These are phyloP conservation scores for Candida mattraensis DNA, from an alignment of 805 yeast genomes.

Conservation along the genomic window DNA sequence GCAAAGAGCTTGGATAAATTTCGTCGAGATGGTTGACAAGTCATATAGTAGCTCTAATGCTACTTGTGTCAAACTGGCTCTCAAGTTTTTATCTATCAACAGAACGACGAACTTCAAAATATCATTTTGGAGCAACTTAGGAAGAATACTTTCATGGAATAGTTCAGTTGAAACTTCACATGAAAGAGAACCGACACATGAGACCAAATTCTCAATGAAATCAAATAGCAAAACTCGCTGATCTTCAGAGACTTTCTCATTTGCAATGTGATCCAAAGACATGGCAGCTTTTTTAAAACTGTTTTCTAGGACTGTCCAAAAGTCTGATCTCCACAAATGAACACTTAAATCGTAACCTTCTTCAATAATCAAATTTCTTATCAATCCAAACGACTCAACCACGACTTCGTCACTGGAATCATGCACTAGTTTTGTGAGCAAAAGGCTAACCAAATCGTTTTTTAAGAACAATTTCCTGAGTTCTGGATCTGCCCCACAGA, in stretches of 20 bases:
- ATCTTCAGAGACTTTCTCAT: conserved; percentile 23
- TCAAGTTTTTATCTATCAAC: conserved; percentile 37
- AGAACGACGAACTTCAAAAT: conserved; percentile 39
- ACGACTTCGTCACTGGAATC: conserved; percentile 75
- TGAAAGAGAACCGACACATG: conserved; percentile 60
- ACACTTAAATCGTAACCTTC: conserved; percentile 84
- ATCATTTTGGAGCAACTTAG: conserved; percentile 19
- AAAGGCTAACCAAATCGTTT: conserved; percentile 64
- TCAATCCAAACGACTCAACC: conserved; percentile 75
- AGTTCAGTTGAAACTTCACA: conserved; percentile 59
- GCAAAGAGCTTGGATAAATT: conserved; percentile 25
- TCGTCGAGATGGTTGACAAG: conserved; percentile 28
- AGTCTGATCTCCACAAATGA: conserved; percentile 73
- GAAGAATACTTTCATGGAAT: conserved; percentile 36
- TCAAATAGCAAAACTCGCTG: conserved; percentile 55
- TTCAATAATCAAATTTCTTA: conserved; percentile 77
- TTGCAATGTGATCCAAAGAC: conserved; percentile 46
- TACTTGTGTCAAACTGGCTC: conserved; percentile 20
- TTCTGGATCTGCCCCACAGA: conserved; percentile 62
- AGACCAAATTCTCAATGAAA: conserved; percentile 69
- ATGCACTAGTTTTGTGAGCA: conserved; percentile 62
- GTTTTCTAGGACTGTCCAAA: conserved; percentile 61
- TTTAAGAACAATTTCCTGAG: conserved; percentile 65
- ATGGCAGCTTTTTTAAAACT: conserved; percentile 51
- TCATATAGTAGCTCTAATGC: conserved; percentile 32